Percentiles rank a stretch among this genome's conserved stretches.
These are phyloP conservation scores for Aspergillus nidulans DNA, from an alignment of 495 filamentous ascomycete species.

Conservation along the genomic window DNA sequence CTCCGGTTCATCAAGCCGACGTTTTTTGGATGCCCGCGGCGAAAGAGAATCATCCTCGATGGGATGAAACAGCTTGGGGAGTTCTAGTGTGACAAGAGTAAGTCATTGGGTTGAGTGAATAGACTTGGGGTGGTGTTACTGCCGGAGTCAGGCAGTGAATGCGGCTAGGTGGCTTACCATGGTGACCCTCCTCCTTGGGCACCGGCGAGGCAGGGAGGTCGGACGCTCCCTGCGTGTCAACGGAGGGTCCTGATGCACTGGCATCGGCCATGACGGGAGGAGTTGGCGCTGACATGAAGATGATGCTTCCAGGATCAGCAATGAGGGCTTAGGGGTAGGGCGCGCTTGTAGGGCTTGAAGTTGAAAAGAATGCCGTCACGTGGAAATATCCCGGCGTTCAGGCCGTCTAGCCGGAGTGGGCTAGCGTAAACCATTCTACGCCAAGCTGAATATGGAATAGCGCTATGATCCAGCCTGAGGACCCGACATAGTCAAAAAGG, in stretches of 20 bases:
- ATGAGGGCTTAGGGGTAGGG: constrained; percentile 54
- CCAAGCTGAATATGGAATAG: not conserved
- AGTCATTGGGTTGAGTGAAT: not conserved
- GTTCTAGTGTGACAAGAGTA: not conserved
- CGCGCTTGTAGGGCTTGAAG: constrained; percentile 35
- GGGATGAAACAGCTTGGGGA: constrained; percentile 31
- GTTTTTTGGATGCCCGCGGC: constrained; percentile 41
- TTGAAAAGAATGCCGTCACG: constrained; percentile 8
- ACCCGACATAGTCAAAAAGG: no score
- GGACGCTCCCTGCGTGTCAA: constrained; percentile 29
- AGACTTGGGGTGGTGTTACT: not conserved
- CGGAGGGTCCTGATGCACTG: constrained; percentile 23
- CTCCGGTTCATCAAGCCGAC: constrained; percentile 32
- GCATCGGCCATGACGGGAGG: constrained; percentile 34
- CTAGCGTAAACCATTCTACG: not conserved
- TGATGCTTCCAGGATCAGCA: constrained; percentile 46
- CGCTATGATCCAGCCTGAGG: no score
- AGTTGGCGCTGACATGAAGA: constrained; percentile 21
- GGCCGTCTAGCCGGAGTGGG: not conserved
- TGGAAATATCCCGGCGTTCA: not conserved
- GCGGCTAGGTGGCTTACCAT: constrained; percentile 31
- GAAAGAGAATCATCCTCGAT: constrained; percentile 29
- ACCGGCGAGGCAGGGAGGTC: constrained; percentile 30
- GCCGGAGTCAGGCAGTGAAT: not conserved
- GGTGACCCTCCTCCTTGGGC: constrained; percentile 27